Evolutionary conservation across 495 filamentous ascomycete genomes (phyloP).

Genomic region (Aspergillus haitiensis): DNA sequence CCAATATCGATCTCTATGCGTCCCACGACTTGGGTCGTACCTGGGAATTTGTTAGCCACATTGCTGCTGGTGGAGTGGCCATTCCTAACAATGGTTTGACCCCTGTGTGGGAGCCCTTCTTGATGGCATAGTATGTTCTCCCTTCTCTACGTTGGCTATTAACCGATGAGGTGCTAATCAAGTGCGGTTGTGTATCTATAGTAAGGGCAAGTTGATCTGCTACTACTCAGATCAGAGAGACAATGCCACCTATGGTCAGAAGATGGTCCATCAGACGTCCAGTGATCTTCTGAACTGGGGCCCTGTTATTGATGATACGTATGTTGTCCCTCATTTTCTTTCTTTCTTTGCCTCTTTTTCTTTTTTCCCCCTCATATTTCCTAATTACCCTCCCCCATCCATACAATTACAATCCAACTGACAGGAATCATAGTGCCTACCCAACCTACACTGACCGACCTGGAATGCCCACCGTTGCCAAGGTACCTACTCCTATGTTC

Average conservation of each 20-base stretch:
- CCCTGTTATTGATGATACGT: slow-evolving; percentile 60
- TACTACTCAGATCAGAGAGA: slow-evolving; percentile 70
- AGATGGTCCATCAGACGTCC: slow-evolving; percentile 61
- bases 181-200: slow-evolving; percentile 3
- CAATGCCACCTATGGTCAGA: slow-evolving; percentile 64
- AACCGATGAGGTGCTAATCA: background rate
- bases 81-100: slow-evolving; percentile 61
- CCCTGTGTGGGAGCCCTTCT: slow-evolving; percentile 71
- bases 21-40: slow-evolving; percentile 56
- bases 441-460: slow-evolving; percentile 61
- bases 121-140: slow-evolving; percentile 47
- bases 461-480: slow-evolving; percentile 63
- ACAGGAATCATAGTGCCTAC: slow-evolving; percentile 38
- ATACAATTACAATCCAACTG: background rate
- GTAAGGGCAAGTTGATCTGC: slow-evolving; percentile 57
- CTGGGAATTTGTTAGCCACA: slow-evolving; percentile 66
- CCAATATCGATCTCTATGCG: slow-evolving; percentile 68
- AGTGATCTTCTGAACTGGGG: slow-evolving; percentile 60
- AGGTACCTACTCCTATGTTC: slow-evolving; percentile 21
- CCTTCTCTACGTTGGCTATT: slow-evolving; percentile 2
- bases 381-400: too few species aligned
- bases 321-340: slow-evolving; percentile 5
- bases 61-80: slow-evolving; percentile 63
- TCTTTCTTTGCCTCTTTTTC: background rate
- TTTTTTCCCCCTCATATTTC: background rate